These are phyloP conservation scores for Amniculicola lignicola DNA, from an alignment of 495 filamentous ascomycete species.

Conservation along the genomic window DNA sequence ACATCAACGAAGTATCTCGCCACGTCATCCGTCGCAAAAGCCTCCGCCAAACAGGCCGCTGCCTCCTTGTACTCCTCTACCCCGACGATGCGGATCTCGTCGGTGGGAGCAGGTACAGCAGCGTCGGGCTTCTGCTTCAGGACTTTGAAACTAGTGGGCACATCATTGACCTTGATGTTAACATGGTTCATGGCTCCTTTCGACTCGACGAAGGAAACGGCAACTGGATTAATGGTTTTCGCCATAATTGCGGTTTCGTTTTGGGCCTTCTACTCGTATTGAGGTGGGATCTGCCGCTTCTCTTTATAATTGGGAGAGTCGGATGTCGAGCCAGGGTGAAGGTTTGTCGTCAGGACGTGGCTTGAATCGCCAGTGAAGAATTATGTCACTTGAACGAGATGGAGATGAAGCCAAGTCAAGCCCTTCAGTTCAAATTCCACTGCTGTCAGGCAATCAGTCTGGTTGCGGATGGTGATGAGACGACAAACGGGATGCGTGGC, in stretches of 20 bases:
- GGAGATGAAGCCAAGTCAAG: slow-evolving; percentile 3
- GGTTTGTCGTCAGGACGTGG: slow-evolving; percentile 9
- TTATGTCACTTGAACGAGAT: slow-evolving; percentile 30
- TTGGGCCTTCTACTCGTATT: slow-evolving; percentile 33
- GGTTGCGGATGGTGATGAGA: slow-evolving; percentile 12
- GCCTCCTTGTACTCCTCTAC: slow-evolving; percentile 64
- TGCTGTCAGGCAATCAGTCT: slow-evolving; percentile 22
- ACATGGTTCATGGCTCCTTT: slow-evolving; percentile 20
- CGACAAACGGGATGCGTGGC: slow-evolving; percentile 16
- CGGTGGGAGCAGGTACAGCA: slow-evolving; percentile 7
- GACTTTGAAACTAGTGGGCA: slow-evolving; percentile 23
- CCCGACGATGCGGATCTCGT: slow-evolving; percentile 54
- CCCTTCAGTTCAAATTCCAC: slow-evolving; percentile 28
- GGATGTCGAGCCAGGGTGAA: slow-evolving; percentile 37
- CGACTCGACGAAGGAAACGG: slow-evolving; percentile 39
- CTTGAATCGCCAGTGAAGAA: slow-evolving; percentile 23
- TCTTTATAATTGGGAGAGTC: slow-evolving; percentile 28
- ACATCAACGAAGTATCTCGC: slow-evolving; percentile 68
- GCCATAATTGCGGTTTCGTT: slow-evolving; percentile 41
- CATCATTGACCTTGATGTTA: slow-evolving; percentile 26
- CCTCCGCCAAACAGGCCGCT: slow-evolving; percentile 64
- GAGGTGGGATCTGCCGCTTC: slow-evolving; percentile 36
- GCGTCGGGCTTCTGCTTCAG: slow-evolving; percentile 19
- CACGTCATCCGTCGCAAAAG: slow-evolving; percentile 71
- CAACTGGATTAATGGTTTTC: slow-evolving; percentile 36